Percentiles rank a stretch among this genome's conserved stretches.
Conservation (phyloP, 2,329 filamentous ascomycete species). For the Penicillium palitans region DNA sequence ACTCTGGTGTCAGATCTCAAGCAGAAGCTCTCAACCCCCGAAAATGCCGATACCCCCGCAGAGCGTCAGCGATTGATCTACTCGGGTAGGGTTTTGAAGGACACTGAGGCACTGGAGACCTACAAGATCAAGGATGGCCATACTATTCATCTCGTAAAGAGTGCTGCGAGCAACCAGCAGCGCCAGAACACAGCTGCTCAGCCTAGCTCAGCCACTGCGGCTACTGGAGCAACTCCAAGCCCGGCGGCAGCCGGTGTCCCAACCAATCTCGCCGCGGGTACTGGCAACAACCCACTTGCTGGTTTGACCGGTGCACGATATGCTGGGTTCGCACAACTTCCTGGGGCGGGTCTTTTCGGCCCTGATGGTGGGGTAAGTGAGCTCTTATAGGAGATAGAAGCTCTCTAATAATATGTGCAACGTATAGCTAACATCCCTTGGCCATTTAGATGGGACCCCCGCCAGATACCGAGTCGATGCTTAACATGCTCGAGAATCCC, state of each 20-base stretch:
- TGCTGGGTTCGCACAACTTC: slow-evolving; percentile 86
- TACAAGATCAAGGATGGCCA: slow-evolving; percentile 97
- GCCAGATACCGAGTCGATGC: slow-evolving; percentile 75
- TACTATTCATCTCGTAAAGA: slow-evolving; percentile 95
- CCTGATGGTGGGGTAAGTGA: slow-evolving; percentile 85
- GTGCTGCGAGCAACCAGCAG: slow-evolving; percentile 77
- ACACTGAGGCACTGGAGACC: slow-evolving; percentile 76
- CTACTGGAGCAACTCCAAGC: slow-evolving; percentile 34
- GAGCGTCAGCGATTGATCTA: slow-evolving; percentile 96
- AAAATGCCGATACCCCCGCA: slow-evolving; percentile 81
- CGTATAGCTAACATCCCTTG: slow-evolving; percentile 17
- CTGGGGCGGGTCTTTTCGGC: slow-evolving; percentile 84
- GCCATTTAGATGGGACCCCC: slow-evolving; percentile 79
- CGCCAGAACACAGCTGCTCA: slow-evolving; percentile 58
- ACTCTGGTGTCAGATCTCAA: slow-evolving; percentile 85
- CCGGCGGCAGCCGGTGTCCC: slow-evolving; percentile 45
- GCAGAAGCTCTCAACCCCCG: slow-evolving; percentile 75
- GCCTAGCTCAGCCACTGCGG: slow-evolving; percentile 40
- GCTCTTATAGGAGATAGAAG: not conserved
- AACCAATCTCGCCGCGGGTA: slow-evolving; percentile 51
- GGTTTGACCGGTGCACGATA: slow-evolving; percentile 90
- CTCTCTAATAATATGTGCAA: not conserved
- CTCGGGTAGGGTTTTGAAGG: slow-evolving; percentile 94
- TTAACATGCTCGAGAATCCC: slow-evolving; percentile 84
- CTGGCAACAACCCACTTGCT: slow-evolving; percentile 83